Conservation (phyloP, 257 asterid genomes). For the Solanum medicagineum region DNA sequence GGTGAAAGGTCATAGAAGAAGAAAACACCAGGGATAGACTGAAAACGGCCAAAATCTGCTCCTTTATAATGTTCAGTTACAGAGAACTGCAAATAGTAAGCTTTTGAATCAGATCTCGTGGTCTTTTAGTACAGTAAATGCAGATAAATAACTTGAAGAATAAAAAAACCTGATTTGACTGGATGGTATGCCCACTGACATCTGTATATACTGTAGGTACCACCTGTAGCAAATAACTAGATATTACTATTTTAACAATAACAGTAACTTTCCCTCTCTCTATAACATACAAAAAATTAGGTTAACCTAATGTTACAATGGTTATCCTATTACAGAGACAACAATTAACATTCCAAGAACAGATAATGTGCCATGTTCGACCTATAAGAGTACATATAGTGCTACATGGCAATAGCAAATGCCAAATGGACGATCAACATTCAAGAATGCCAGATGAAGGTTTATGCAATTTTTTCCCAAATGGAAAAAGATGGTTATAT, state of each 20-base stretch:
- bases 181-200: constrained; percentile 63
- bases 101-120: constrained; percentile 9
- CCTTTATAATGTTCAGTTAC: constrained; percentile 91
- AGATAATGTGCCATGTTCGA: background rate
- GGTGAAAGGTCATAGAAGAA: constrained; percentile 93
- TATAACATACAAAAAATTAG: background rate
- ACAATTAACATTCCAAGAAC: background rate
- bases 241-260: background rate
- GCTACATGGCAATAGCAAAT: background rate
- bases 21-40: constrained; percentile 83
- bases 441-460: background rate
- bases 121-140: background rate
- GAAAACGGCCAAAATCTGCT: constrained; percentile 51
- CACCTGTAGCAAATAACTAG: constrained; percentile 50
- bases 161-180: constrained; percentile 73
- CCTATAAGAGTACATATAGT: background rate
- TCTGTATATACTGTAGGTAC: constrained; percentile 92
- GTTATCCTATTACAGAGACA: background rate
- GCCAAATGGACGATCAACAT: background rate
- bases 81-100: constrained; percentile 61
- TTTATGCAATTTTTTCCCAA: background rate
- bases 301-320: too few relatives aligned
- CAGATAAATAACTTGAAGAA: background rate
- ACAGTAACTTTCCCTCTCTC: background rate
- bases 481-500: background rate